Conservation (phyloP, 2,329 filamentous ascomycete species). For the Diaporthe citri region DNA sequence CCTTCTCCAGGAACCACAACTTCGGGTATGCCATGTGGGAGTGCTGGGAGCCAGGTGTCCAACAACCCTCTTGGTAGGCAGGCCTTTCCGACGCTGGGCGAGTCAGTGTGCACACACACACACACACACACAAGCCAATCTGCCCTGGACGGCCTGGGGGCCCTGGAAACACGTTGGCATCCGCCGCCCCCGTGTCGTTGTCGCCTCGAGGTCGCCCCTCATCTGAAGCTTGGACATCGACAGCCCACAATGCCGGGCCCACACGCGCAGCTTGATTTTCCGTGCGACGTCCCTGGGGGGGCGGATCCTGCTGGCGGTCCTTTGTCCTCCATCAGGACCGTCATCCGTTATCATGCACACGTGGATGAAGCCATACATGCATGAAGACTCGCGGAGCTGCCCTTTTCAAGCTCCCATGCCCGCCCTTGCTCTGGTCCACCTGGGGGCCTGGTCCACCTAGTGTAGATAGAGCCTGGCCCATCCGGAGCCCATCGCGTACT, state of each 20-base stretch:
- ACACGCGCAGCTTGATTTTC: neutral
- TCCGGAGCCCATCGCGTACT: neutral
- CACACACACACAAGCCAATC: neutral
- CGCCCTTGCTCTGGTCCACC: neutral
- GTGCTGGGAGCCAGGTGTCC: conserved; percentile 2
- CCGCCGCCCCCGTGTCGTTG: neutral
- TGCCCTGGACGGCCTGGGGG: neutral
- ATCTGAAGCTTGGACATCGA: conserved; percentile 1
- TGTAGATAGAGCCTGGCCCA: neutral
- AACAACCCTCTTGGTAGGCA: neutral
- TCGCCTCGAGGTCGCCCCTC: neutral
- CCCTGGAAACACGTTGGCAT: neutral
- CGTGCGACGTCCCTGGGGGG: neutral
- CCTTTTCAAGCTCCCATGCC: neutral
- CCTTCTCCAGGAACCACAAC: conserved; percentile 21
- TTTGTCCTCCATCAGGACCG: neutral
- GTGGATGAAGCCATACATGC: neutral
- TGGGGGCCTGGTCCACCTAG: neutral
- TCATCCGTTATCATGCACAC: neutral
- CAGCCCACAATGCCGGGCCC: neutral
- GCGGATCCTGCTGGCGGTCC: neutral
- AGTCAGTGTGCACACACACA: conserved; percentile 26
- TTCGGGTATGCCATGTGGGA: conserved; percentile 30
- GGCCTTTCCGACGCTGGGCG: neutral
- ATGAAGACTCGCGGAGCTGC: neutral